Base-by-base conservation (phyloP, 2,329 filamentous ascomycete genomes). In the Fusarium ramigenum region DNA sequence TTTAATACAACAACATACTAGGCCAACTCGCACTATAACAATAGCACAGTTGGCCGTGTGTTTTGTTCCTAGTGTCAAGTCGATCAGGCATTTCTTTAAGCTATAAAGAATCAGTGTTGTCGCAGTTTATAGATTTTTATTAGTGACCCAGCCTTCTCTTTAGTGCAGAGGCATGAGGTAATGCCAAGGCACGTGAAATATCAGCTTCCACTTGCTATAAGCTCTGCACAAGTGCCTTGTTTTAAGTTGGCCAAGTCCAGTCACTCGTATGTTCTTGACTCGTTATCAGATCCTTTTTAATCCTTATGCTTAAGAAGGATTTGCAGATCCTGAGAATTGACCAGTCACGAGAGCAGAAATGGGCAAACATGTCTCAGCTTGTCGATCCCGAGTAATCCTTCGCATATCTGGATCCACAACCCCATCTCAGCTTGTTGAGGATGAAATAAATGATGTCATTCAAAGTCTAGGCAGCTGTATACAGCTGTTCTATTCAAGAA, bases 41-140 rank as follows among this genome's bases (percentile, higher is more conserved):
- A n/a, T 21, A 10, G 39, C 2, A 42, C 40, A 42, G 21, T 42
- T 6, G 12, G 5, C 14, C 7, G 12, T n/a, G 14, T 42, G 8
- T n/a, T n/a, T 14, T 1, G 0, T n/a, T 5, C n/a, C 39, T 9
- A 1, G 39, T n/a, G 8, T n/a, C 5, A n/a, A 42, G 40, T 14
- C 6, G 3, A 42, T n/a, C 21, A 42, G 14, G 40, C 40, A 15
- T n/a, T n/a, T 42, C 3, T n/a, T n/a, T 16, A n/a, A 14, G 40
- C 21, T 16, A 6, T 9, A n/a, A 39, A 39, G 11, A 9, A 39
- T 39, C 10, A 39, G 18, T 11, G 9, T 39, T 39, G 9, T 39
- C 9, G 36, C 36, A 9, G 5, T 19, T 39, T 21, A 19, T 7
- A 5, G 36, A 21, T 19, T 11, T 39, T 9, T 39, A 19, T 37